Conservation (phyloP, 352 stramenopile genomes). For the Globisporangium uncinulatum region DNA sequence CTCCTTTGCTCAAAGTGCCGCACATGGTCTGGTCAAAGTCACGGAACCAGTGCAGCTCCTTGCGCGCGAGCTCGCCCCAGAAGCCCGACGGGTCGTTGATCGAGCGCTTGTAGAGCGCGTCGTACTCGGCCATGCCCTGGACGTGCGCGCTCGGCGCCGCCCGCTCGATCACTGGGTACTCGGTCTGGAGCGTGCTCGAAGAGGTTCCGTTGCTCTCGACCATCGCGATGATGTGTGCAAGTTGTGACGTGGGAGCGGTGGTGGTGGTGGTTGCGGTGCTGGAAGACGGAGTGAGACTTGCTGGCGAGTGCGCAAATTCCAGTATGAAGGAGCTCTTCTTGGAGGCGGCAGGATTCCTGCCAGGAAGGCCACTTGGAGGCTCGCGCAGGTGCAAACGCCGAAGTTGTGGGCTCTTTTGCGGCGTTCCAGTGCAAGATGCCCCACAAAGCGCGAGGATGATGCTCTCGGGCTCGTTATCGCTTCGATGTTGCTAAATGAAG, state of each 20-base stretch:
- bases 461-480: not conserved
- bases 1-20: conserved; percentile 86
- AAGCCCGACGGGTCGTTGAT: conserved; percentile 87
- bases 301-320: conserved; percentile 10
- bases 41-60: conserved; percentile 92
- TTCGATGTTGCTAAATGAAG: too few relatives aligned
- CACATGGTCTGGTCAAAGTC: conserved; percentile 88
- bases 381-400: not conserved
- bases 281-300: conserved; percentile 1
- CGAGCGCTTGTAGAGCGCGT: conserved; percentile 84
- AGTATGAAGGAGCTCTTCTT: conserved; percentile 3
- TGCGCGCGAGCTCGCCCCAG: conserved; percentile 88
- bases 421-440: not conserved
- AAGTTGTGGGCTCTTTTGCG: not conserved
- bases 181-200: conserved; percentile 1
- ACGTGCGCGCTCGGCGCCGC: conserved; percentile 61
- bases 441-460: not conserved
- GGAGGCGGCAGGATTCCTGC: not conserved
- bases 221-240: conserved; percentile 1
- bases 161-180: conserved; percentile 27
- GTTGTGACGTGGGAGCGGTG: not conserved
- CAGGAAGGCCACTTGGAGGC: too few relatives aligned
- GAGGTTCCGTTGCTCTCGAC: conserved; percentile 6
- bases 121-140: conserved; percentile 68
- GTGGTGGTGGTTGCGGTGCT: not conserved